phyloP scores from a whole-genome alignment of 2,329 filamentous ascomycete genomes.

The Penicillium verrucosum region DNA sequence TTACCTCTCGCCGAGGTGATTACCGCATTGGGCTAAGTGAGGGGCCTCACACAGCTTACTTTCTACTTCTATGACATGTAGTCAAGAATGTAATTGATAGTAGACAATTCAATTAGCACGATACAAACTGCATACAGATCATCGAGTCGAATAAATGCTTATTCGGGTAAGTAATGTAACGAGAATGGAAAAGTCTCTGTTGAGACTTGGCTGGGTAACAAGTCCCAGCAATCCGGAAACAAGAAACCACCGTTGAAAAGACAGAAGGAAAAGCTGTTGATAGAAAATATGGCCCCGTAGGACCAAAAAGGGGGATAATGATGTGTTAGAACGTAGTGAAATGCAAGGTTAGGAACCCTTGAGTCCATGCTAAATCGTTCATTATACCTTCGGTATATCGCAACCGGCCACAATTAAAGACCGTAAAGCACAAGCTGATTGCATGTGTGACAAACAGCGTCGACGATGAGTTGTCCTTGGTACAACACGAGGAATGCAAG shows the following conservation, averaged over 20 bases:
- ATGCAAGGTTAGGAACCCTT: constrained; percentile 7
- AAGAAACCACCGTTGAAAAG: constrained; percentile 17
- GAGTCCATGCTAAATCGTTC: constrained; percentile 2
- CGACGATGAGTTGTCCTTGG: background rate
- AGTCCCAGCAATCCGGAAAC: constrained; percentile 23
- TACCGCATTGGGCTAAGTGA: constrained; percentile 11
- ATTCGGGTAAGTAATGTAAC: constrained; percentile 12
- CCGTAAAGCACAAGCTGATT: background rate
- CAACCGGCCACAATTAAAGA: background rate
- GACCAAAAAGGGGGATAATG: constrained; percentile 18
- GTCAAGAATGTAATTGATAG: background rate
- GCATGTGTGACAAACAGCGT: background rate
- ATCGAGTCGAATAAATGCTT: constrained; percentile 8
- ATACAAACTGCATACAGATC: constrained; percentile 13
- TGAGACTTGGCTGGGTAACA: constrained; percentile 8
- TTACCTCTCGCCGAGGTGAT: constrained; percentile 10
- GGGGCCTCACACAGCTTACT: background rate
- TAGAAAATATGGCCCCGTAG: constrained; percentile 20
- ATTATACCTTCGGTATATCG: constrained; percentile 8
- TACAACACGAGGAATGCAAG: background rate
- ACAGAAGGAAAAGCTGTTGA: constrained; percentile 14
- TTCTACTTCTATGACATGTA: background rate
- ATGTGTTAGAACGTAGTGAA: constrained; percentile 16
- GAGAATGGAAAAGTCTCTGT: constrained; percentile 9
- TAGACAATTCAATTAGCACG: constrained; percentile 10